Evolutionary conservation across 352 stramenopile species (phyloP), one percentile per base, ranked within the genome.

Genomic region (Phytopythium ostracodes): DNA sequence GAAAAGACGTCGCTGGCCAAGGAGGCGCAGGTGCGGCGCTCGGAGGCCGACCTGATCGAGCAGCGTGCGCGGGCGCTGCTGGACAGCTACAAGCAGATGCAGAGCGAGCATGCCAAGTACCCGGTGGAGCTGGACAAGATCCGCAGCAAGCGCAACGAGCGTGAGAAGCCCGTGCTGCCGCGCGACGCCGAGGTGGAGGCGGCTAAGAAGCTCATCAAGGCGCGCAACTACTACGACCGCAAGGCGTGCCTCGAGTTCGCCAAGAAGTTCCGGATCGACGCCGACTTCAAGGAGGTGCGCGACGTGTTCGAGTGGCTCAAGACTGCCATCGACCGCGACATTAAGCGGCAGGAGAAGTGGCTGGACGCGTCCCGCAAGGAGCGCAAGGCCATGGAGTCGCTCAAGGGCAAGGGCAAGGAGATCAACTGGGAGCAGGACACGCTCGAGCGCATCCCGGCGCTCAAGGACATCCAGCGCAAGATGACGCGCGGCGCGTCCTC

Each of bases 61-160:
- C 87, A 95, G 73, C 87, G 87, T 40, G 87, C 87, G 7, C 87
- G 87, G 22, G 75, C 81, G 40, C 68, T 95, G 17, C 87, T 91
- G 46, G 84, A 92, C 67, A 91, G 77, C 71, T 95, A 95, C 87
- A 95, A 95, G 72, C 79, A 90, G 70, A 95, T 95, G 81, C 84
- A 92, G 65, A 68, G 61, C 3, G 87, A 95, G 62, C 87, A 95
- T 66, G 75, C 84, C 62, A 95, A 95, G 80, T 91, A 91, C 65
- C 84, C 82, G 2, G 70, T 90, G 11, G 81, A 92, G 42, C 71
- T 92, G 15, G 81, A 89, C 71, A 92, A 91, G 76, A 71, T 93
- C 62, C 88, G 87, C 70, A 91, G 78, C 72, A 80, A 77, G 31
- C 86, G 86, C 55, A 85, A 76, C 38, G 82, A 90, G 47, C 86